Evolutionary conservation across 2,329 filamentous ascomycete species (phyloP).

Genomic region (Corinectria fuckeliana): DNA sequence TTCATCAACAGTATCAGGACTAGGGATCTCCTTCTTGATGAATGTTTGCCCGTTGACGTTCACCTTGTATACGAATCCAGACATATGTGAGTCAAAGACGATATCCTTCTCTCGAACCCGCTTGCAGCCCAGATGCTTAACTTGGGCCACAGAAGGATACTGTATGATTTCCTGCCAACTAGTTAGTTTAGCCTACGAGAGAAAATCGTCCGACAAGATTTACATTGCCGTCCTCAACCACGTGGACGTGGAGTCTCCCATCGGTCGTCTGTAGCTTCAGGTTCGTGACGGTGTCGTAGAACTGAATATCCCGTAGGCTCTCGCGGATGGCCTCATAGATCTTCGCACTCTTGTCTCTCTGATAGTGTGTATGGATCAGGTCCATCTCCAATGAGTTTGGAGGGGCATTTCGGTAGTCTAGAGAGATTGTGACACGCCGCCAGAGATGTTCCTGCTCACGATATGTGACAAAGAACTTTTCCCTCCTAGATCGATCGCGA

Average conservation of each 20-base stretch:
- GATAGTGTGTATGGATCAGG: conserved; percentile 76
- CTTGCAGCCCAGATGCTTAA: conserved; percentile 74
- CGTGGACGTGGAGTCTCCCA: conserved; percentile 90
- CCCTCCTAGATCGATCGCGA: conserved; percentile 86
- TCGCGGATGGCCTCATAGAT: conserved; percentile 96
- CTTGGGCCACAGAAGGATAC: conserved; percentile 76
- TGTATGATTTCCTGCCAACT: conserved; percentile 77
- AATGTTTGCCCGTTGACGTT: conserved; percentile 69
- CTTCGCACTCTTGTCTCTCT: conserved; percentile 88
- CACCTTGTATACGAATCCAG: conserved; percentile 97
- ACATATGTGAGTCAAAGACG: conserved; percentile 89
- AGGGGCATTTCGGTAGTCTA: conserved; percentile 86
- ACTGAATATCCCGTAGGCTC: conserved; percentile 90
- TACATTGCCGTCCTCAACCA: conserved; percentile 92
- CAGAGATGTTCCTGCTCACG: conserved; percentile 80
- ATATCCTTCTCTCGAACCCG: conserved; percentile 76
- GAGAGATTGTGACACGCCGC: conserved; percentile 89
- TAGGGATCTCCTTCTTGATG: conserved; percentile 98
- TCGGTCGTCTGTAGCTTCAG: conserved; percentile 90
- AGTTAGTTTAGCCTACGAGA: conserved; percentile 22
- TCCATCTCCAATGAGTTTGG: conserved; percentile 86
- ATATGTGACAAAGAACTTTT: conserved; percentile 98
- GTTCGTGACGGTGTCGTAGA: conserved; percentile 95
- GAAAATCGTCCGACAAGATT: conserved; percentile 37
- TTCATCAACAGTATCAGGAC: conserved; percentile 92